Evolutionary conservation across 352 stramenopile species (phyloP).

Genomic region (Globisporangium paddicum): DNA sequence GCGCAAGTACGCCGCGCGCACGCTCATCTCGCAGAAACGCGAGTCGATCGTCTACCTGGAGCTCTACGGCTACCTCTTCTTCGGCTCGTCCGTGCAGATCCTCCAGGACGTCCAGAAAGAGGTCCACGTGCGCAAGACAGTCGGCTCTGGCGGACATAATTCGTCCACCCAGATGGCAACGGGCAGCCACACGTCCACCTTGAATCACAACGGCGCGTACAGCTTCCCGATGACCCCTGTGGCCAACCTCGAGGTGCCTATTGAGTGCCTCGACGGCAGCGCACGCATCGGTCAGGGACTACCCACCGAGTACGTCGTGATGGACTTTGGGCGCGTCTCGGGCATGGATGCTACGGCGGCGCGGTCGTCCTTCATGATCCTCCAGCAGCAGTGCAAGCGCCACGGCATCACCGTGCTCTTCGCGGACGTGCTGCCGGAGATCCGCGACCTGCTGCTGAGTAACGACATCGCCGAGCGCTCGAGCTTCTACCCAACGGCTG

Average conservation of each 20-base stretch:
- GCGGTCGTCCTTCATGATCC: slow-evolving; percentile 78
- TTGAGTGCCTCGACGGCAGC: slow-evolving; percentile 77
- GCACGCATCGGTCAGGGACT: slow-evolving; percentile 38
- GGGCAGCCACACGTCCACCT: neutral
- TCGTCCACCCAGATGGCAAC: neutral
- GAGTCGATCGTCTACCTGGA: slow-evolving; percentile 77
- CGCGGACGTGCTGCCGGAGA: slow-evolving; percentile 62
- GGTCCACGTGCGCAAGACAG: slow-evolving; percentile 52
- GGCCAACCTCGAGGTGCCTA: slow-evolving; percentile 40
- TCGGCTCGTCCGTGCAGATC: slow-evolving; percentile 81
- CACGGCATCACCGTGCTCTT: slow-evolving; percentile 69
- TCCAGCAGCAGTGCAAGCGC: slow-evolving; percentile 74
- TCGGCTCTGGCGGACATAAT: neutral
- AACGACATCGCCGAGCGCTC: slow-evolving; percentile 72
- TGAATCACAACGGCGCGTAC: slow-evolving; percentile 6
- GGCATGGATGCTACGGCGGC: slow-evolving; percentile 87
- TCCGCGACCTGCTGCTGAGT: slow-evolving; percentile 51
- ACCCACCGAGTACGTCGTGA: slow-evolving; percentile 82
- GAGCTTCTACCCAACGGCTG: slow-evolving; percentile 65
- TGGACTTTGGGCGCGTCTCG: slow-evolving; percentile 86
- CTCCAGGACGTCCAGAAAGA: slow-evolving; percentile 75
- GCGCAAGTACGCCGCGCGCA: slow-evolving; percentile 62
- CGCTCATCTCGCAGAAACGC: slow-evolving; percentile 52
- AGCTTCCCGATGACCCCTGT: slow-evolving; percentile 50
- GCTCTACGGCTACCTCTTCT: slow-evolving; percentile 84